These are phyloP conservation scores for Pseudogymnoascus pannorum DNA, from an alignment of 2,329 filamentous ascomycete species.

Conservation along the genomic window DNA sequence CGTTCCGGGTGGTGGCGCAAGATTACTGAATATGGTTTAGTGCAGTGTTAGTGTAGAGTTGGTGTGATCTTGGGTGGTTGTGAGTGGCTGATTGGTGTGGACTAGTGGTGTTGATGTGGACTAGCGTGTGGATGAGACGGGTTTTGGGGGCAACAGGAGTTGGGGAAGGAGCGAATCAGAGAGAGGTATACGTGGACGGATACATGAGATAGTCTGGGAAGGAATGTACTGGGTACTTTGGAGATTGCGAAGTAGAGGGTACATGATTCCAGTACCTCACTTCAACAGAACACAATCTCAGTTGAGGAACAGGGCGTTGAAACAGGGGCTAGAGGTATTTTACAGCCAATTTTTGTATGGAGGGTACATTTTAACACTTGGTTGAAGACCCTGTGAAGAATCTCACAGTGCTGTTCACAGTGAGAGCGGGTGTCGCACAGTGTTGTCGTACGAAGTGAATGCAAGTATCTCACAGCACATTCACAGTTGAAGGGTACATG, in stretches of 20 bases:
- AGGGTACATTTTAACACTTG: not conserved
- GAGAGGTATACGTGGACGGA: not conserved
- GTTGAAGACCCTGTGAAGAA: not conserved
- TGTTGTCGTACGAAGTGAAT: not conserved
- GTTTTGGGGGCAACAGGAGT: constrained; percentile 1
- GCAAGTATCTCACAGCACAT: not conserved
- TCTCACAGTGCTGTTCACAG: not conserved
- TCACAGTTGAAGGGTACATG: not conserved
- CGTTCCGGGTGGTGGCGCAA: not conserved
- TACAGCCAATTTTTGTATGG: not conserved
- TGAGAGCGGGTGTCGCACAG: not conserved
- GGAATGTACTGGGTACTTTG: not conserved
- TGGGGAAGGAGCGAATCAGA: not conserved
- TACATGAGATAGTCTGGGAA: not conserved
- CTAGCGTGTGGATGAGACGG: not conserved
- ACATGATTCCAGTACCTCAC: not conserved
- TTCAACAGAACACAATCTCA: not conserved
- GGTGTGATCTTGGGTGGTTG: constrained; percentile 7
- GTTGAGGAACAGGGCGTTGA: not conserved
- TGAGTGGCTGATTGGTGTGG: constrained; percentile 2
- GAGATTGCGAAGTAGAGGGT: not conserved
- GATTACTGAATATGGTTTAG: not conserved
- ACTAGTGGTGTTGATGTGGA: not conserved
- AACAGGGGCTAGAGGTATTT: not conserved
- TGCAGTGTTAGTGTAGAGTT: not conserved